Conservation (phyloP, 2,329 filamentous ascomycete species). For the Fusarium globosum region DNA sequence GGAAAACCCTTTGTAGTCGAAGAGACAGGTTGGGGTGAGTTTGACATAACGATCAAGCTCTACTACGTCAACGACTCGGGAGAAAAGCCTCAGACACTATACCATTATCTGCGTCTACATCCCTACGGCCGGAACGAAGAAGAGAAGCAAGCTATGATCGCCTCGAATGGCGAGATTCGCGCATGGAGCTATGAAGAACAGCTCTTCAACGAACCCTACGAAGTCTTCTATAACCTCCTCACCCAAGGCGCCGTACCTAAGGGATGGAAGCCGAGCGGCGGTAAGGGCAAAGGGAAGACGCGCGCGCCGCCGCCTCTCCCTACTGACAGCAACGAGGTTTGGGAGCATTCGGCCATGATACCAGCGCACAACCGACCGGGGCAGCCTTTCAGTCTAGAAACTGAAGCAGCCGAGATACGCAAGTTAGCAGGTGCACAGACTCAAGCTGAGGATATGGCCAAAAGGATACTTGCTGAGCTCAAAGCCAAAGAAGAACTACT, state of each 20-base stretch:
- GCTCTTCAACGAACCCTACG: conserved; percentile 96
- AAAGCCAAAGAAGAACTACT: conserved; percentile 73
- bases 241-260: conserved; percentile 75
- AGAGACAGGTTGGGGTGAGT: conserved; percentile 98
- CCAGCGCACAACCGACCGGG: conserved; percentile 73
- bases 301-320: conserved; percentile 54
- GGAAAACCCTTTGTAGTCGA: conserved; percentile 81
- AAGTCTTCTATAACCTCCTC: conserved; percentile 88
- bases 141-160: conserved; percentile 70
- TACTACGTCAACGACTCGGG: conserved; percentile 89
- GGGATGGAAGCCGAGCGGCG: conserved; percentile 58
- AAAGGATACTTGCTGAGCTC: conserved; percentile 68
- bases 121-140: conserved; percentile 87
- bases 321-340: conserved; percentile 61
- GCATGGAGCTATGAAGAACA: conserved; percentile 93
- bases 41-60: conserved; percentile 94
- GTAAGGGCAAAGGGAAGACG: conserved; percentile 64
- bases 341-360: conserved; percentile 79
- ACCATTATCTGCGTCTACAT: conserved; percentile 91
- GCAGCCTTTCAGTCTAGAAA: conserved; percentile 79
- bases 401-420: conserved; percentile 72
- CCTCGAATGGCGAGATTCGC: conserved; percentile 72
- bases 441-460: conserved; percentile 70
- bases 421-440: conserved; percentile 71
- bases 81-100: conserved; percentile 96